Conservation (phyloP, 225 moss, liverwort and hornwort species). For the Polytrichum formosum region DNA sequence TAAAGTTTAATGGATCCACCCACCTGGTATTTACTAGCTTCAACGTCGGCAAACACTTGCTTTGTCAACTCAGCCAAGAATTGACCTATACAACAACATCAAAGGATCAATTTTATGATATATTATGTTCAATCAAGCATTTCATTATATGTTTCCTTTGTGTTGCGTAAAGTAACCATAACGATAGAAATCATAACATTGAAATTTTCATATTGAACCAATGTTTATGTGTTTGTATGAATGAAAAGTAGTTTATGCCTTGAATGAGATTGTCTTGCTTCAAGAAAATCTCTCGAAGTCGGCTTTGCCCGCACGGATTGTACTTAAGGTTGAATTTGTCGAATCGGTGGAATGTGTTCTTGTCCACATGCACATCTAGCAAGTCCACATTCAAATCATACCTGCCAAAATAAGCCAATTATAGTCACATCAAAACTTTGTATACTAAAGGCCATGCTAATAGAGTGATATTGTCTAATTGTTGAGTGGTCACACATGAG, state of each 20-base stretch:
- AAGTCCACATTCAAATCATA: conserved; percentile 97
- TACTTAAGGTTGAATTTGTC: conserved; percentile 98
- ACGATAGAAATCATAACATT: no score
- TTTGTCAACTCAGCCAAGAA: conserved; percentile 93
- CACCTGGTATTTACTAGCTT: conserved; percentile 97
- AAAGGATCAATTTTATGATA: no score
- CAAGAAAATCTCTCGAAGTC: conserved; percentile 91
- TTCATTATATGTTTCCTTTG: no score
- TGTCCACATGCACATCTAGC: conserved; percentile 99
- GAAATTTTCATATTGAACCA: no score
- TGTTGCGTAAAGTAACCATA: no score
- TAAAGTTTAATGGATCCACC: background rate
- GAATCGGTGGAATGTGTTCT: conserved; percentile 96
- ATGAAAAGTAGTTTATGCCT: conserved; percentile 37
- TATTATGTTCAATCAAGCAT: no score
- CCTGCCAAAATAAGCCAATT: conserved; percentile 26
- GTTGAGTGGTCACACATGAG: no score
- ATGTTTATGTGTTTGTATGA: background rate
- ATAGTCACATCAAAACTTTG: background rate
- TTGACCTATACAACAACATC: conserved; percentile 38
- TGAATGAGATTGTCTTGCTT: conserved; percentile 99
- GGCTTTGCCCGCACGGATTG: conserved; percentile 96
- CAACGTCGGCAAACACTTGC: conserved; percentile 92
- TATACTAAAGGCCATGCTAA: no score
- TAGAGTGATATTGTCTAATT: no score